Evolutionary conservation across 345 rosid species (phyloP).

Genomic region (Populus tremula): DNA sequence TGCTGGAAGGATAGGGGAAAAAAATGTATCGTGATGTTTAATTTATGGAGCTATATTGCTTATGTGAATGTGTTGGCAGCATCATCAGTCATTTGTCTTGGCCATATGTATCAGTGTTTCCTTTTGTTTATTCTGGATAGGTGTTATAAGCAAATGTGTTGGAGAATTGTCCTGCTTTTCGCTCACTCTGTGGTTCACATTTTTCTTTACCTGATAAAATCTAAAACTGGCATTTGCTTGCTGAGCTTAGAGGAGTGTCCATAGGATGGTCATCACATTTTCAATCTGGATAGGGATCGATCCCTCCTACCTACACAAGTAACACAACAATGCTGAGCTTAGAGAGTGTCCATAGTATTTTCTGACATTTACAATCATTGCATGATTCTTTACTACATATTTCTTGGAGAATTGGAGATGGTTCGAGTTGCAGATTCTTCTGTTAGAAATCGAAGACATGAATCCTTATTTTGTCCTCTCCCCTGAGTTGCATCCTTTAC

Average conservation of each 20-base stretch:
- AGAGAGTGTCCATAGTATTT: not conserved
- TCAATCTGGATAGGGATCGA: not conserved
- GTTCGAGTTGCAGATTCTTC: slow-evolving; percentile 1
- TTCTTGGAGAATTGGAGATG: not conserved
- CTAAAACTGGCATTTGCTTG: not conserved
- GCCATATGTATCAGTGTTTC: not conserved
- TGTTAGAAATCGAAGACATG: not conserved
- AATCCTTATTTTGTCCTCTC: not conserved
- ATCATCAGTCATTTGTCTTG: not conserved
- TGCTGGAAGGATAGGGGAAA: not conserved
- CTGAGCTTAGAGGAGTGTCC: not conserved
- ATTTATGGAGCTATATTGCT: not conserved
- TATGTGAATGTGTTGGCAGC: not conserved
- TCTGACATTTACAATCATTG: not conserved
- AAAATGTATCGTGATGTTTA: not conserved
- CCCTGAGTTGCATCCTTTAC: too few relatives aligned
- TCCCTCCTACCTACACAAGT: not conserved
- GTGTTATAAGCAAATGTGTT: not conserved
- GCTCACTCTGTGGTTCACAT: not conserved
- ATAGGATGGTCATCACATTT: not conserved
- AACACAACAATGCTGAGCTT: not conserved
- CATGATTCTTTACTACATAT: not conserved
- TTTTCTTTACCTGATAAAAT: not conserved
- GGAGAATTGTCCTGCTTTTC: not conserved
- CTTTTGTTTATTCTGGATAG: not conserved